Conservation (phyloP, 192 early-diverging fungal species). For the Jimgerdemannia flammicorona region DNA sequence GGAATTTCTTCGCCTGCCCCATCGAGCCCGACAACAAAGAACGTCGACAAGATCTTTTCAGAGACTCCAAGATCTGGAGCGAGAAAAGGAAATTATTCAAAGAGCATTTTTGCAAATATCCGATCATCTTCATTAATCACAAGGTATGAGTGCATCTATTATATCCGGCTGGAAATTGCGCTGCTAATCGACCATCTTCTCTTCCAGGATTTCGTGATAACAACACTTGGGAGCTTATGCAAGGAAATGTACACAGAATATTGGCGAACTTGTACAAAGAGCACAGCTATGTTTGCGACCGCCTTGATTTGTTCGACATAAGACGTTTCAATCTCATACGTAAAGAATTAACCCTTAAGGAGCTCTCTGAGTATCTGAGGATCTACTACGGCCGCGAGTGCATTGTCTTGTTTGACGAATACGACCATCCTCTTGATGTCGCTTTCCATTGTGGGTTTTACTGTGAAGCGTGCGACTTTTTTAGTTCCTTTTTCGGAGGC, state of each 20-base stretch:
- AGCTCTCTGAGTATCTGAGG: background rate
- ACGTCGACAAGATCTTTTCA: conserved; percentile 5
- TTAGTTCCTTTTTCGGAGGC: background rate
- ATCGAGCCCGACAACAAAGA: conserved; percentile 6
- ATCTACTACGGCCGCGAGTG: background rate
- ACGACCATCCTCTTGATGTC: background rate
- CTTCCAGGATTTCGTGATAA: background rate
- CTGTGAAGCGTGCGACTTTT: background rate
- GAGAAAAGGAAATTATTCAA: background rate
- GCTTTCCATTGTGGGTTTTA: background rate
- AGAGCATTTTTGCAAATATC: conserved; percentile 14
- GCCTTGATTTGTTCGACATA: background rate
- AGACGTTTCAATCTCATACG: background rate
- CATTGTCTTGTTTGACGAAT: background rate
- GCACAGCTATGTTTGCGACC: background rate
- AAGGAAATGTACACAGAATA: background rate
- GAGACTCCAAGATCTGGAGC: conserved; percentile 7
- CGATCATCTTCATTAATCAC: conserved; percentile 5
- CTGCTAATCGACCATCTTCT: conserved; percentile 7
- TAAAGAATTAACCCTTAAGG: background rate
- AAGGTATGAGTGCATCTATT: conserved; percentile 8
- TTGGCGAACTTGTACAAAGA: background rate
- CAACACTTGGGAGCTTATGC: conserved; percentile 4
- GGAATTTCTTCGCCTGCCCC: conserved; percentile 6
- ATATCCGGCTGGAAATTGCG: background rate